Base-by-base conservation (phyloP, 805 yeast genomes). In the Saccharomycopsis guyanensis region DNA sequence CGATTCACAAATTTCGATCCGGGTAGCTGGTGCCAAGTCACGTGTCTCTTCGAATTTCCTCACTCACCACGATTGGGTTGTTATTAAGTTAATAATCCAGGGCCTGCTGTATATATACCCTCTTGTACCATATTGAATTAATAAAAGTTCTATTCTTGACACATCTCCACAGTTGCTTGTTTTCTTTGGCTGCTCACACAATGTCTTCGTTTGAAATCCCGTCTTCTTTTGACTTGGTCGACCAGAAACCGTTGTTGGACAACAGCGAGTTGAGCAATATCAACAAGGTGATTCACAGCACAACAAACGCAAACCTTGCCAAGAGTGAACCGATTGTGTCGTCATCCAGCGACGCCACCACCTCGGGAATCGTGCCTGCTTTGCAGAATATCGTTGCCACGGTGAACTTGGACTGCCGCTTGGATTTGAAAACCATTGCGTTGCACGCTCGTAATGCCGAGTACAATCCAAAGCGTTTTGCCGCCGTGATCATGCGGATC, bases 401-500 rank as follows among this genome's bases (percentile, higher is more conserved):
- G 0, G 98, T 93, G 50, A 91, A 93, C 61, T 73, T 93, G 62
- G 97, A 93, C 55, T 93, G 98, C 66, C 81, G 97, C 53, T 71
- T 93, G 57, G 98, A 93, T 65, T 76, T 93, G 64, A 93, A 93
- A 62, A 93, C 98, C 16, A 94, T 93, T 61, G 98, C 98, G 1
- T 71, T 93, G 52, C 98, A 93, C 66, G 97, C 97, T 2, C 87
- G 98, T 76, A 93, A 93, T 66, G 98, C 98, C 31, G 98, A 93
- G 65, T 93, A 93, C 68, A 93, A 93, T 59, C 98, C 98, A 43
- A 87, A 85, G 63, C 95, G 98, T 71, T 93, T 93, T 71, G 98
- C 98, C 12, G 98, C 98, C 49, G 98, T 93, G 42, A 93, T 93
- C 57, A 93, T 93, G 98, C 86, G 98, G 74, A 93, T 93, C 57